Base-by-base conservation (phyloP, 78 protist genomes). In the Diacronema lutheri region DNA sequence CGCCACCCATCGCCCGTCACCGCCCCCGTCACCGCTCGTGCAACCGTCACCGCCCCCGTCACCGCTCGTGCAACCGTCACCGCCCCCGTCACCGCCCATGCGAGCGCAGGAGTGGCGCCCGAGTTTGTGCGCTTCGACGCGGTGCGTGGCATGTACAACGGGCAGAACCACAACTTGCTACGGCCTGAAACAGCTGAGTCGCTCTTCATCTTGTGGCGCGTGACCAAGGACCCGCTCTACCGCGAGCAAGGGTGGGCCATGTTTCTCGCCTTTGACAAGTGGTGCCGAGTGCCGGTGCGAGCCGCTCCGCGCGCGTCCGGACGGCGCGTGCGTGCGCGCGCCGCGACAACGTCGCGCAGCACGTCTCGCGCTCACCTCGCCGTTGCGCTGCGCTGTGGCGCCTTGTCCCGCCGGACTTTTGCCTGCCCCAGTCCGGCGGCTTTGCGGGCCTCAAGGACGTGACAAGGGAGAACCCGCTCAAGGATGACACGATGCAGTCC, bases 161-260 rank as follows among this genome's bases (percentile, higher is more conserved):
- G 90, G 33, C 79, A 68, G 35, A 20, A 0, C 26, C 72, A 76
- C 44, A 86, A 95, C 84, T 31, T 95, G 31, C 85, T 96, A 16
- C 89, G 98, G 26, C 98, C 98, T 7, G 98, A 95, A 82, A 80
- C 96, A 7, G 74, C 92, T 29, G 98, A 95, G 85, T 38, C 93
- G 3, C 20, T 91, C 25, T 95, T 93, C 44, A 37, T 72, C 50
- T 14, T 93, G 31, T 94, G 38, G 29, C 86, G 94, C 31, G 25
- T 84, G 29, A 95, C 97, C 20, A 74, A 88, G 56, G 92, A 94
- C 29, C n/a, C 21, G 20, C 79, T 38, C 46, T 95, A 94, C 84
- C 90, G 93, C 76, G 96, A 94, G 19, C 86, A 88, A 83, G 95
- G 92, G 62, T 94, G 96, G 96, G 69, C 77, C 31, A 86, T 94